Evolutionary conservation across 2,329 filamentous ascomycete genomes (phyloP).

Genomic region (Fusarium haematococcum): DNA sequence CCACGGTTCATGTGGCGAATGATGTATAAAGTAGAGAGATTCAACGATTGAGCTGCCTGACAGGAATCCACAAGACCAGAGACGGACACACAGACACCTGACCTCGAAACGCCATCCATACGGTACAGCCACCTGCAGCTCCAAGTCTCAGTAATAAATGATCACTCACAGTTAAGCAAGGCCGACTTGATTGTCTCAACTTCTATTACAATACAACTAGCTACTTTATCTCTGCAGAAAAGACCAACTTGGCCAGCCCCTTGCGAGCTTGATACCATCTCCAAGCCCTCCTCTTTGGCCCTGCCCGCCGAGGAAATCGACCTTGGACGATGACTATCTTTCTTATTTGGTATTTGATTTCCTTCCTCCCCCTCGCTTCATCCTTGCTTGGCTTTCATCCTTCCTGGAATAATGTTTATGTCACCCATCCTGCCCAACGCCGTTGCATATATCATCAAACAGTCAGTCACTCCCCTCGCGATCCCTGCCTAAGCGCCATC

Average conservation of each 20-base stretch:
- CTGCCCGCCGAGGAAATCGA: slow-evolving; percentile 12
- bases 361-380: slow-evolving; percentile 13
- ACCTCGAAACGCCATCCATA: not conserved
- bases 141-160: not conserved
- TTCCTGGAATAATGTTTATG: slow-evolving; percentile 43
- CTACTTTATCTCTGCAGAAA: slow-evolving; percentile 46
- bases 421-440: slow-evolving; percentile 45
- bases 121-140: not conserved
- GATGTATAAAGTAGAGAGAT: slow-evolving; percentile 8
- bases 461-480: slow-evolving; percentile 42
- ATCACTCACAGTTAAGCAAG: not conserved
- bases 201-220: slow-evolving; percentile 59
- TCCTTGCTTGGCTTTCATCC: slow-evolving; percentile 32
- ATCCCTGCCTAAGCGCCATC: slow-evolving; percentile 25
- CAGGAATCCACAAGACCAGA: not conserved
- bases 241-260: slow-evolving; percentile 34
- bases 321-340: slow-evolving; percentile 23
- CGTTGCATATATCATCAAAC: slow-evolving; percentile 49
- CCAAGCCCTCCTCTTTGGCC: slow-evolving; percentile 11
- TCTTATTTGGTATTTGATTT: slow-evolving; percentile 46
- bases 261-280: slow-evolving; percentile 32
- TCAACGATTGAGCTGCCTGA: not conserved
- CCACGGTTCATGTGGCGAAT: slow-evolving; percentile 11
- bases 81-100: not conserved
- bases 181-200: slow-evolving; percentile 41